A percentile compares a stretch with the other conserved stretches of the same genome.
Evolutionary conservation across 2,329 filamentous ascomycete genomes (phyloP).

Genomic region (Talaromyces piceae): DNA sequence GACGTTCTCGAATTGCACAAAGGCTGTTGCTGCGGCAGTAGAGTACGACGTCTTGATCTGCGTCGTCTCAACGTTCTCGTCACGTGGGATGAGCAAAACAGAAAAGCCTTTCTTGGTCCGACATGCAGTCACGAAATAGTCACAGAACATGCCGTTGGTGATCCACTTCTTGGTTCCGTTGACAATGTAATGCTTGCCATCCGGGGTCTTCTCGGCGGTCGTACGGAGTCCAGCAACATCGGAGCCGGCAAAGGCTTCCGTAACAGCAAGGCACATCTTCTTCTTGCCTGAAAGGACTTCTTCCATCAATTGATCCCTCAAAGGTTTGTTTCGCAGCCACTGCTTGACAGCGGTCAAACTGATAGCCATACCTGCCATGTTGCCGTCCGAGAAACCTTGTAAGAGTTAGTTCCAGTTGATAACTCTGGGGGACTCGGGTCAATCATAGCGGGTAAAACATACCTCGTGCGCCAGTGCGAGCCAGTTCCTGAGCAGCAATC

Average conservation of each 20-base stretch:
- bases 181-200: constrained; percentile 64
- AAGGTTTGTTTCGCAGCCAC: constrained; percentile 61
- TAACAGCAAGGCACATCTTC: constrained; percentile 83
- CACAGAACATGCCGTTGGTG: constrained; percentile 69
- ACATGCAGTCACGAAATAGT: constrained; percentile 78
- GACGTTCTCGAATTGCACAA: constrained; percentile 76
- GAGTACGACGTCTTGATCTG: constrained; percentile 65
- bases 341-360: constrained; percentile 71
- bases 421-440: no score
- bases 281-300: constrained; percentile 74
- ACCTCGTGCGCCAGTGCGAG: constrained; percentile 60
- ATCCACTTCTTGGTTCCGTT: constrained; percentile 63
- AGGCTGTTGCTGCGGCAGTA: constrained; percentile 68
- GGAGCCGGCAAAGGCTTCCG: constrained; percentile 77
- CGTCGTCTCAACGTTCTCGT: constrained; percentile 59
- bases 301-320: constrained; percentile 59
- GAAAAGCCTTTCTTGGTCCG: constrained; percentile 71
- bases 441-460: constrained; percentile 2
- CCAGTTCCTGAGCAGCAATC: constrained; percentile 66
- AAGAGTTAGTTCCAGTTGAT: no score
- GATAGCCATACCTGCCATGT: constrained; percentile 81
- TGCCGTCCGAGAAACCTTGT: constrained; percentile 69
- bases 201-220: constrained; percentile 66
- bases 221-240: constrained; percentile 76
- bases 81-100: constrained; percentile 66